Base-by-base conservation (phyloP, 1,284 basidiomycete genomes). In the Pyrrhoderma noxium region DNA sequence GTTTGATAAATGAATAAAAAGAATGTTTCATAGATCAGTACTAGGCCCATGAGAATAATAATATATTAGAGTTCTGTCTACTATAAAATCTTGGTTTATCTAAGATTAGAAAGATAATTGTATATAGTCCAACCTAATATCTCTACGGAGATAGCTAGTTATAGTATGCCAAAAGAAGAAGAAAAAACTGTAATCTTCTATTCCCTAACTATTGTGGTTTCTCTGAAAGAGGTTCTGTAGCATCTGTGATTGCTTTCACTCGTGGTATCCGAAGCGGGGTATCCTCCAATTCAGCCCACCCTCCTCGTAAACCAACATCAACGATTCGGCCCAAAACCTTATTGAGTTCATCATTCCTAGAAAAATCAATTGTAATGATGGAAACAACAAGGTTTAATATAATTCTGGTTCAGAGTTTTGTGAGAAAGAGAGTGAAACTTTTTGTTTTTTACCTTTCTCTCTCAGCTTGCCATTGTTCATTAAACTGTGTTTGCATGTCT, bases 251-350 rank as follows among this genome's bases (percentile, higher is more conserved):
- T 5, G 27, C 5, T 31, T 37, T 44, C 19, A 49, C 46, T 37
- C 44, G 37, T 9, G 79, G 74, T 0, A 77, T 47, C 31, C 68
- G 68, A 47, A 84, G 59, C 0, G 80, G 78, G 2, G 75, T 78
- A 37, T 69, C 74, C 40, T 79, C 70, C 52, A 82, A 74, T 57
- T 82, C 80, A 21, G 74, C 73, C 82, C 79, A 85, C 0, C 83
- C 83, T 2, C 82, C 79, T 49, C 79, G 72, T 48, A 85, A 60
- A 0, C 87, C 85, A 53, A 87, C 83, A 52, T 83, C 78, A 11
- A 91, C 82, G 8, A 92, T 71, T 5, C 82, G 78, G 51, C 82
- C 72, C 43, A 91, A 64, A 42, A 89, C 78, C 41, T 73, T 70
- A 27, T 79, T 74, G 13, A 92, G 66, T 52, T 87, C 79, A 45